phyloP scores from a whole-genome alignment of 257 asterid genomes.

The Nicotiana benthamiana region DNA sequence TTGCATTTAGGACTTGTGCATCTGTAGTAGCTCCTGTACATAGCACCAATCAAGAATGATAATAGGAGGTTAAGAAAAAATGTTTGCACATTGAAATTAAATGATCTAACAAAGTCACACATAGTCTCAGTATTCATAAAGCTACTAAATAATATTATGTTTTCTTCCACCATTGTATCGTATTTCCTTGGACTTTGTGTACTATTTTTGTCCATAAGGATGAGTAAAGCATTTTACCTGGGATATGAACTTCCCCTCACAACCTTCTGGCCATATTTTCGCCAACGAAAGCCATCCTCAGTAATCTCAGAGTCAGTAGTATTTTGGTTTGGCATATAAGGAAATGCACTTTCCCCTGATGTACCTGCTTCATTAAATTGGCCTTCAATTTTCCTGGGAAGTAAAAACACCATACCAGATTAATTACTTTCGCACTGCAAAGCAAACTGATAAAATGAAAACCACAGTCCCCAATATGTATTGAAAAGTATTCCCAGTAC shows the following conservation, averaged over 20 bases:
- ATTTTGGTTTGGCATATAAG: constrained; percentile 12
- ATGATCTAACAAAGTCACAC: neutral
- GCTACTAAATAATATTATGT: too few species aligned
- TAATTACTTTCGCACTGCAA: neutral
- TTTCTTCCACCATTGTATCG: neutral
- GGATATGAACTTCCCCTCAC: constrained; percentile 75
- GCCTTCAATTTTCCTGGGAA: constrained; percentile 38
- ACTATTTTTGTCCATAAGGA: neutral
- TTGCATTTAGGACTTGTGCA: constrained; percentile 71
- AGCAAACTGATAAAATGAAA: neutral
- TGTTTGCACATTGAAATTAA: too few species aligned
- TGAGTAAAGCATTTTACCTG: constrained; percentile 37
- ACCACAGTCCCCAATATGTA: neutral
- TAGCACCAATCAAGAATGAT: constrained; percentile 1
- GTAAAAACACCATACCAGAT: too few species aligned
- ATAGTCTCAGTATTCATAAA: too few species aligned
- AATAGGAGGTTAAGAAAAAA: neutral
- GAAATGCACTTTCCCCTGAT: constrained; percentile 18
- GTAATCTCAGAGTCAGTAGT: constrained; percentile 30
- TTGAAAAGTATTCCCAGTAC: neutral
- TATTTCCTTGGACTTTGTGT: neutral
- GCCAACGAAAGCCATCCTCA: constrained; percentile 81
- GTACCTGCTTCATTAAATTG: constrained; percentile 24
- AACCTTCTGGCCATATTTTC: constrained; percentile 88
- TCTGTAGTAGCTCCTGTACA: constrained; percentile 72